Conservation (phyloP, 768 basidiomycete genomes). For the Saitozyma podzolica region DNA sequence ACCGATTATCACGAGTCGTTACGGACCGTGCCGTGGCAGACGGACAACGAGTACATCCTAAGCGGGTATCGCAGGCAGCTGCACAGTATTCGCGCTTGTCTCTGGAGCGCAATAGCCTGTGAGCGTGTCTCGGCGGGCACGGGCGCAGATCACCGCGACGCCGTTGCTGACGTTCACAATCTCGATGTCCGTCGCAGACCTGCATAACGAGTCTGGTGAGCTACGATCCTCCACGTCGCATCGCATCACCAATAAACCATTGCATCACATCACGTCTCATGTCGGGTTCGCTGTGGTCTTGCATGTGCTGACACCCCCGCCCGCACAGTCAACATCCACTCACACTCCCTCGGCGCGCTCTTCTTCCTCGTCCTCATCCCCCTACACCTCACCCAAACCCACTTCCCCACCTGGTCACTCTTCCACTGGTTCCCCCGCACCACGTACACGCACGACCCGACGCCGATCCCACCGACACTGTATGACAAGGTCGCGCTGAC, state of each 20-base stretch:
- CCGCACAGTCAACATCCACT: slow-evolving; percentile 76
- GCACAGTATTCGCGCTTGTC: slow-evolving; percentile 21
- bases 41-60: slow-evolving; percentile 46
- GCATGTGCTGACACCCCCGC: background rate
- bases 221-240: background rate
- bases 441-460: slow-evolving; percentile 7
- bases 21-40: slow-evolving; percentile 44
- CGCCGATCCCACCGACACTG: slow-evolving; percentile 58
- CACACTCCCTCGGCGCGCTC: slow-evolving; percentile 69
- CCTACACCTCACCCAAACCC: slow-evolving; percentile 56
- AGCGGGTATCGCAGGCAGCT: slow-evolving; percentile 43
- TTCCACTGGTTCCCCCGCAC: slow-evolving; percentile 10
- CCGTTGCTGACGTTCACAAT: too few species aligned
- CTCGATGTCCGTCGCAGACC: slow-evolving; percentile 17
- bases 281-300: background rate
- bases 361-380: slow-evolving; percentile 61
- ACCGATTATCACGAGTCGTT: slow-evolving; percentile 42
- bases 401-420: slow-evolving; percentile 23
- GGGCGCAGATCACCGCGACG: background rate
- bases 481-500: slow-evolving; percentile 63
- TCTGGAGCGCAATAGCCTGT: slow-evolving; percentile 41
- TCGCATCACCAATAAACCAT: too few species aligned
- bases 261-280: too few species aligned
- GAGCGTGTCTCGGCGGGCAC: slow-evolving; percentile 2
- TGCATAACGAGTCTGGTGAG: slow-evolving; percentile 51